Evolutionary conservation across 345 rosid genomes (phyloP), one percentile per base, ranked within the genome.

Genomic region (Mangifera indica): DNA sequence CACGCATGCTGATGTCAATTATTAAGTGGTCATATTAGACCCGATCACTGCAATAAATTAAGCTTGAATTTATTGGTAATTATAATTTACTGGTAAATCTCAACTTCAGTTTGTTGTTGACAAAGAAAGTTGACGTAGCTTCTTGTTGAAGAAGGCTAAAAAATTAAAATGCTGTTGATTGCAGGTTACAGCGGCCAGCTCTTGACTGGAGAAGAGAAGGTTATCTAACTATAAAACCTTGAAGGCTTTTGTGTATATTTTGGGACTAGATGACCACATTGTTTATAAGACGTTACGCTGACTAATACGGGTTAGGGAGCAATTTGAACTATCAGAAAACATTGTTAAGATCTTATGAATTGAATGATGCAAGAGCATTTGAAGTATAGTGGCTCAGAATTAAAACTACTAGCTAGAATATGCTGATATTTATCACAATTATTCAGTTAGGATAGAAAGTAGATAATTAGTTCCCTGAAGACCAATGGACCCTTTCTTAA

Each of bases 321-420:
- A 3, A 29, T 29, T 29, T 1, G 2, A 29, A 1, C 3, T 29
- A 29, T 29, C 32, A 29, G 3, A 29, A 29, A 29, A 3, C 32
- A 29, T 29, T 17, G 51, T 44, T 4, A 26, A 10, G 40, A n/a
- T 20, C n/a, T 63, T 26, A 32, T 15, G 17, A 32, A 2, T 24
- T 58, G 18, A 46, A 75, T 12, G 53, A 69, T 56, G 64, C 40
- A 25, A 57, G 13, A 0, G 60, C 29, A 67, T 26, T 71, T 40
- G 37, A 21, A 68, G 64, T 58, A n/a, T 62, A 26, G 5, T 63
- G 78, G 74, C 66, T 62, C 42, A 60, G 59, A 71, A 67, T 67
- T 71, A 29, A 76, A 79, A 82, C 69, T 20, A 34, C 40, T 3
- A 64, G 73, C 32, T 12, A 74, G 32, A 29, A 29, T 62, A 74